Base-by-base conservation (phyloP, 208 protist species). In the Crithidia thermophila region DNA sequence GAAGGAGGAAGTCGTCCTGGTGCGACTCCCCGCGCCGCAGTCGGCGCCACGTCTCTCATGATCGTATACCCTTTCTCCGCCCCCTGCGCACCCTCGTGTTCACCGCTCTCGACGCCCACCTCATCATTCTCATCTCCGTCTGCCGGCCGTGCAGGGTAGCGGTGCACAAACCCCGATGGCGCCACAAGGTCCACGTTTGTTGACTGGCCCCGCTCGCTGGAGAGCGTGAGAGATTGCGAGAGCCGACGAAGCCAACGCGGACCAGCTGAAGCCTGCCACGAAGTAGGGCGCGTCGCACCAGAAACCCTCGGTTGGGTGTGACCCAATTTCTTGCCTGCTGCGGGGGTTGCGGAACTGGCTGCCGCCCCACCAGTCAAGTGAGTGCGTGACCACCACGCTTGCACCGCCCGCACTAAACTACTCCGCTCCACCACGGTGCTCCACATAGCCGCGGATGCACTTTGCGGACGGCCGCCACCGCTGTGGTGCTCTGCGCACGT, bases 211-310 rank as follows among this genome's bases (percentile, higher is more conserved):
- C 45, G 45, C 3, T 47, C 61, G 40, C 53, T 75, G n/a, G 69
- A 59, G 18, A 58, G 28, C 14, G 50, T 23, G 8, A 75, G 52
- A n/a, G 69, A 75, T 6, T 25, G 50, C 14, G 69, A 65, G 10
- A 68, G 18, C 0, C 61, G 55, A 16, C 31, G 36, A 8, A 75
- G 45, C 11, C 68, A n/a, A 20, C 5, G 28, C 5, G 28, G 34
- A 23, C 61, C 37, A n/a, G 60, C 36, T 21, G 5, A 18, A 8
- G 25, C 11, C 10, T 65, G 14, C 69, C 69, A 68, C 45, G 60
- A 45, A 10, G 30, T n/a, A 13, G 68, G 25, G 16, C 21, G 20
- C 7, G 3, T 14, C 11, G 21, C 30, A 14, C n/a, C 11, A 20
- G 52, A 13, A 27, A 28, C 30, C 34, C n/a, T n/a, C n/a, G n/a